Conservation (phyloP, 768 basidiomycete species). For the Podaxis rugospora region DNA sequence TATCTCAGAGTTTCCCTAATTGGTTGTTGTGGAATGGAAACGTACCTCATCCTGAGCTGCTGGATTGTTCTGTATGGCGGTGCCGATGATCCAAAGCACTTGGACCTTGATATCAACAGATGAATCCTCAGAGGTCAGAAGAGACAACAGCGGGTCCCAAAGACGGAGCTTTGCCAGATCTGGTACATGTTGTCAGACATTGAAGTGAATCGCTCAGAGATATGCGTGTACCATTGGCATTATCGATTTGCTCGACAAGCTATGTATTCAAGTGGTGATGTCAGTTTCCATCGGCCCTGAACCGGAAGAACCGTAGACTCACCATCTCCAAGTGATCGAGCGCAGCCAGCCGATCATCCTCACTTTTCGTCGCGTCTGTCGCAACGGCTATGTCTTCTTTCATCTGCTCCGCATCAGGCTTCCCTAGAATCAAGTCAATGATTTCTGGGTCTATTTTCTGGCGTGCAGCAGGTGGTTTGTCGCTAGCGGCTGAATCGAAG, state of each 20-base stretch:
- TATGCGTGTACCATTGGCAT: conserved; percentile 65
- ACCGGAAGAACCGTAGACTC: conserved; percentile 14
- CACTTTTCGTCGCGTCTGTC: conserved; percentile 45
- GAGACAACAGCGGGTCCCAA: conserved; percentile 70
- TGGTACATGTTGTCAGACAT: conserved; percentile 22
- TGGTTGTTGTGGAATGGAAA: conserved; percentile 9
- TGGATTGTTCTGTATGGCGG: conserved; percentile 88
- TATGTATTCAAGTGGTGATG: conserved; percentile 22
- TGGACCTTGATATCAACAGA: conserved; percentile 59
- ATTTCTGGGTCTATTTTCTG: conserved; percentile 75
- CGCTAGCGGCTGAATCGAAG: conserved; percentile 22
- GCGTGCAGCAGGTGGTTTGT: conserved; percentile 29
- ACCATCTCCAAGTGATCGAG: conserved; percentile 90
- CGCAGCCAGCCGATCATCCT: conserved; percentile 62
- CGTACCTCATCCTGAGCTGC: conserved; percentile 72
- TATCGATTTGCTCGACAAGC: conserved; percentile 88
- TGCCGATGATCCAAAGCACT: conserved; percentile 83
- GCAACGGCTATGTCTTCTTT: conserved; percentile 71
- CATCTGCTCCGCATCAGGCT: conserved; percentile 79
- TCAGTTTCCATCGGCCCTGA: neutral
- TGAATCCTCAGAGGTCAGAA: conserved; percentile 51
- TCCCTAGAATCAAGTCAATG: conserved; percentile 82
- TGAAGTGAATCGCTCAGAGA: neutral
- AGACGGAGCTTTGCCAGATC: conserved; percentile 74
- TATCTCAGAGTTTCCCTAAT: neutral